Conservation (phyloP, 305 asterid genomes). For the Rubia balearica region DNA sequence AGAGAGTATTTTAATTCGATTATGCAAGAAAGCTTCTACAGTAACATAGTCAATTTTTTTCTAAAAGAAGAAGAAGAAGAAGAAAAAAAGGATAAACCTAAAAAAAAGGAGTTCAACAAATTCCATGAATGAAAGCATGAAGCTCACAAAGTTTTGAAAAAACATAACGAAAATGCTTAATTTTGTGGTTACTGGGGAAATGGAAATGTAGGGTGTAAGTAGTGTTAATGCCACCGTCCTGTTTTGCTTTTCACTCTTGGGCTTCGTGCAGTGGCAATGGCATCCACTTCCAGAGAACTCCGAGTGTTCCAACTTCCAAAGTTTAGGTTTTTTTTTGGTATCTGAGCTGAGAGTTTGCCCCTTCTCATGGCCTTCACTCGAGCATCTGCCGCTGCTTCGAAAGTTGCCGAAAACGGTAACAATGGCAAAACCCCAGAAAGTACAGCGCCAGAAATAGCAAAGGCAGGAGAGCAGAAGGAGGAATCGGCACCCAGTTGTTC, state of each 20-base stretch:
- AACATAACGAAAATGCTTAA: neutral
- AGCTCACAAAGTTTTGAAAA: neutral
- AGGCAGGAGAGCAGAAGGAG: neutral
- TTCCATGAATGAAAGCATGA: neutral
- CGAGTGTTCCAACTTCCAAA: too few relatives aligned
- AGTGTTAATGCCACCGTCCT: neutral
- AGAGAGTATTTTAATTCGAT: too few relatives aligned
- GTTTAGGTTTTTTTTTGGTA: neutral
- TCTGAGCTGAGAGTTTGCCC: neutral
- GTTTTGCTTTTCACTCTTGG: neutral
- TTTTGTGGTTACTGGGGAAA: neutral
- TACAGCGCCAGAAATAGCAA: neutral
- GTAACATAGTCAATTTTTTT: neutral
- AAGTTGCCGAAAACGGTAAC: constrained; percentile 1
- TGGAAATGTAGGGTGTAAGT: neutral
- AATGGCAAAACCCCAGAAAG: neutral
- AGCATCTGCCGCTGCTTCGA: constrained; percentile 11
- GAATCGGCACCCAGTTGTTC: neutral
- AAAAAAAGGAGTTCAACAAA: neutral
- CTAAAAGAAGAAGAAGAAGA: too few relatives aligned
- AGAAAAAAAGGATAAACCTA: neutral
- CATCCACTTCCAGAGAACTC: too few relatives aligned
- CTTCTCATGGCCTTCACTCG: constrained; percentile 11
- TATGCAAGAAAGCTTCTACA: neutral
- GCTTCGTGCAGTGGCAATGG: constrained; percentile 1